Conservation (phyloP, 1,284 basidiomycete species). For the Violaceomyces palustris region DNA sequence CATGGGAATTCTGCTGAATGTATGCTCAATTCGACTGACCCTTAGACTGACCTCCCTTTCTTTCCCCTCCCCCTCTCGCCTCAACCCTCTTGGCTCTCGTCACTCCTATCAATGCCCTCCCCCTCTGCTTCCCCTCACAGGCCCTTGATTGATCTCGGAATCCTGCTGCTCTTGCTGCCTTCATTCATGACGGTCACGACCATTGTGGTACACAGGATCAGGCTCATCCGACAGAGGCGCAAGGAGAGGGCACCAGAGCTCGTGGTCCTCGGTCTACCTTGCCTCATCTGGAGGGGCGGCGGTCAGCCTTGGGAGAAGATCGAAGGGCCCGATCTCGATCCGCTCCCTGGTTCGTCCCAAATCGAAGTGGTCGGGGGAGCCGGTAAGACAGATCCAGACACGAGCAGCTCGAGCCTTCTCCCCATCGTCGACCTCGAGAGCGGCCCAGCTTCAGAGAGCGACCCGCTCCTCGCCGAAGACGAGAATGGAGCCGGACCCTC, state of each 20-base stretch:
- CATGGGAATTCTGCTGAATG: not conserved
- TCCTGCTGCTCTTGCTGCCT: constrained; percentile 46
- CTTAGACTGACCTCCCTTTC: not conserved
- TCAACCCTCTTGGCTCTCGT: too few relatives aligned
- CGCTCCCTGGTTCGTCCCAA: constrained; percentile 13
- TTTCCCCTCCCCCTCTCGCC: too few relatives aligned
- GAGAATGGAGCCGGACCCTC: constrained; percentile 32
- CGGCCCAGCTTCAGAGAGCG: constrained; percentile 12
- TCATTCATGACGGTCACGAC: constrained; percentile 47
- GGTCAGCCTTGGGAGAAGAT: constrained; percentile 46
- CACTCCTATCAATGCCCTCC: too few relatives aligned
- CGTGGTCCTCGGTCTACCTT: constrained; percentile 42
- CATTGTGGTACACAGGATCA: constrained; percentile 43
- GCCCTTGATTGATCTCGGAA: constrained; percentile 44
- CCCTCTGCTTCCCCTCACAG: too few relatives aligned
- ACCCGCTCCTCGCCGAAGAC: constrained; percentile 18
- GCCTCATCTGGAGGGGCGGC: constrained; percentile 44
- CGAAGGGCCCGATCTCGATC: constrained; percentile 30
- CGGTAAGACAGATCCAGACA: not conserved
- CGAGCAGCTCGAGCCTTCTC: not conserved
- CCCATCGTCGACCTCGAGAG: constrained; percentile 20
- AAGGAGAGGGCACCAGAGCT: constrained; percentile 47
- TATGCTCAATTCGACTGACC: not conserved
- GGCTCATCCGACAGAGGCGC: constrained; percentile 32
- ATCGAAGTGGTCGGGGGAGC: not conserved